These are phyloP conservation scores for Monosporascus sp. DNA, from an alignment of 2,329 filamentous ascomycete species.

Conservation along the genomic window DNA sequence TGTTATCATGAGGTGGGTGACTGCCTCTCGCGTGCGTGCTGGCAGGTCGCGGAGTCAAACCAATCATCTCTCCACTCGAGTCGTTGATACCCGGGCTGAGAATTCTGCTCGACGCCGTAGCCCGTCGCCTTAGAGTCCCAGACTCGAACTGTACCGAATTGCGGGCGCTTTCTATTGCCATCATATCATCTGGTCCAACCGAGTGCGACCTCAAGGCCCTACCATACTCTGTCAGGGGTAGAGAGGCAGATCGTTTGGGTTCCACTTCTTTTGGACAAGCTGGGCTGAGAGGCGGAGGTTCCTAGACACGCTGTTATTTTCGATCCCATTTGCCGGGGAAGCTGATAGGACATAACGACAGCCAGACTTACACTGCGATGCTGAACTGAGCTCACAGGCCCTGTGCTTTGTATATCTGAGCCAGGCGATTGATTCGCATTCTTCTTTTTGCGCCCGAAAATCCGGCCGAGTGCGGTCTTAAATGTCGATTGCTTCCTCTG, in stretches of 20 bases:
- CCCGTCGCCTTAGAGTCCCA: constrained; percentile 32
- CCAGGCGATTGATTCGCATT: constrained; percentile 26
- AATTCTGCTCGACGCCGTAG: constrained; percentile 37
- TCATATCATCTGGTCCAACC: constrained; percentile 49
- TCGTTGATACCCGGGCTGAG: constrained; percentile 32
- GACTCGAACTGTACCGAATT: constrained; percentile 47
- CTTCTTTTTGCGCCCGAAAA: constrained; percentile 57
- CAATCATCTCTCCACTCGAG: constrained; percentile 41
- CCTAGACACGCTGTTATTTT: constrained; percentile 23
- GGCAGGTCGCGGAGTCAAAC: constrained; percentile 57
- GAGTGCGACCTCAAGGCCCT: constrained; percentile 58
- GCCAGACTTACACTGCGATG: constrained; percentile 45
- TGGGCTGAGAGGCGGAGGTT: constrained; percentile 32
- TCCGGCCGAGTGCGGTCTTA: constrained; percentile 48
- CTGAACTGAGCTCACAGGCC: constrained; percentile 26
- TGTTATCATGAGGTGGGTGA: constrained; percentile 32
- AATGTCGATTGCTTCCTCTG: constrained; percentile 55
- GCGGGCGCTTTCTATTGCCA: constrained; percentile 47
- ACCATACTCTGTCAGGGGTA: constrained; percentile 57
- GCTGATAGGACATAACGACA: constrained; percentile 1
- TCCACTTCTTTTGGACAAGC: constrained; percentile 28
- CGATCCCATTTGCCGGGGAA: background rate
- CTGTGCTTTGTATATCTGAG: constrained; percentile 21
- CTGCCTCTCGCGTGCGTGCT: constrained; percentile 51
- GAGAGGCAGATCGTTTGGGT: constrained; percentile 51